Conservation (phyloP, 2,329 filamentous ascomycete species). For the Delphinella strobiligena region DNA sequence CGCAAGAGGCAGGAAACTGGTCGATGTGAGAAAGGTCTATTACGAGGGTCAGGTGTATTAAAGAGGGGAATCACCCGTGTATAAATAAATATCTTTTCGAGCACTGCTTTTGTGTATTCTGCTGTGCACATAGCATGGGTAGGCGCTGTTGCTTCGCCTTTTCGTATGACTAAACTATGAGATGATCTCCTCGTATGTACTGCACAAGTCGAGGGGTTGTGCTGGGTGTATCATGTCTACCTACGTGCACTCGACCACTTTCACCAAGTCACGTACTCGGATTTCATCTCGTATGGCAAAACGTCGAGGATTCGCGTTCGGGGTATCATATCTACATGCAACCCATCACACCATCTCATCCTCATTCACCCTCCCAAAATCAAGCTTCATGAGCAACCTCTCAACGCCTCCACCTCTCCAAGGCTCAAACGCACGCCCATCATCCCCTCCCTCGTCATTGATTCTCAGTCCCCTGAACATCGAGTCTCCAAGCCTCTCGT, state of each 20-base stretch:
- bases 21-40: constrained; percentile 94
- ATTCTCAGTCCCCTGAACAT: background rate
- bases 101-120: background rate
- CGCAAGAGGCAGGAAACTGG: constrained; percentile 84
- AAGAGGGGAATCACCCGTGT: background rate
- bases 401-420: constrained; percentile 69
- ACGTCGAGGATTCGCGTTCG: too few species aligned
- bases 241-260: too few species aligned
- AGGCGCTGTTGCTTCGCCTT: too few species aligned
- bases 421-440: constrained; percentile 47
- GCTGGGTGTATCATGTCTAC: too few species aligned
- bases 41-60: constrained; percentile 66
- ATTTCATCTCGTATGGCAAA: too few species aligned
- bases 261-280: too few species aligned
- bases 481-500: constrained; percentile 24
- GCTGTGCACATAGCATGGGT: too few species aligned
- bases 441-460: constrained; percentile 15
- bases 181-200: too few species aligned
- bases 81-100: constrained; percentile 13
- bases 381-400: constrained; percentile 80
- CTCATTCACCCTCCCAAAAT: constrained; percentile 37
- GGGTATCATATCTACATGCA: too few species aligned
- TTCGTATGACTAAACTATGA: too few species aligned
- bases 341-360: constrained; percentile 15
- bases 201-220: too few species aligned